Percentiles rank a stretch among this genome's conserved stretches.
These are phyloP conservation scores for Saccharomycopsis babjevae DNA, from an alignment of 805 yeast species.

Conservation along the genomic window DNA sequence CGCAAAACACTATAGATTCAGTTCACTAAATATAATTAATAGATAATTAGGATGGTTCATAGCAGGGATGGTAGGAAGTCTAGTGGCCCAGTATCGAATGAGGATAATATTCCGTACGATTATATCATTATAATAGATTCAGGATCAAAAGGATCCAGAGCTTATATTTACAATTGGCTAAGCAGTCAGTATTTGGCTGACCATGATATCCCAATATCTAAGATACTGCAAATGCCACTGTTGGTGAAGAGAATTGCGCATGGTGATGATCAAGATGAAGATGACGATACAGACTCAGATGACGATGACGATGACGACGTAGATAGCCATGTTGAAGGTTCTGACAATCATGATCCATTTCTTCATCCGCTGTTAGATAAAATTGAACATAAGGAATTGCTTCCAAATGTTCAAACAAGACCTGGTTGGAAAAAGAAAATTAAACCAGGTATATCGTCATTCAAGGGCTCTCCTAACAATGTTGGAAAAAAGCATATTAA, in stretches of 20 bases:
- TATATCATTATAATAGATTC: conserved; percentile 55
- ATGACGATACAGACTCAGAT: conserved; percentile 15
- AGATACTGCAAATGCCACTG: conserved; percentile 4
- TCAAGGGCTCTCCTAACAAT: conserved; percentile 36
- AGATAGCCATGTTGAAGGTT: conserved; percentile 17
- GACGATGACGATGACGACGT: conserved; percentile 18
- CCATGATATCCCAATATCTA: conserved; percentile 12
- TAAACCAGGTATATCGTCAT: conserved; percentile 49
- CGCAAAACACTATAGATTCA: too few species aligned
- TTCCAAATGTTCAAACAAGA: conserved; percentile 28
- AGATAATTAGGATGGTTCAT: background rate
- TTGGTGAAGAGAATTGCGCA: conserved; percentile 12
- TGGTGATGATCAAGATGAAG: conserved; percentile 7
- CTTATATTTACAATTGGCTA: conserved; percentile 41
- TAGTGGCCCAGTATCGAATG: conserved; percentile 30
- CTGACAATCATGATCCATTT: conserved; percentile 11
- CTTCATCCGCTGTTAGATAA: conserved; percentile 7
- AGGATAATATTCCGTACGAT: conserved; percentile 42
- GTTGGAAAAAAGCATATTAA: conserved; percentile 44
- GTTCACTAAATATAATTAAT: too few species aligned
- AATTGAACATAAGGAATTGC: conserved; percentile 12
- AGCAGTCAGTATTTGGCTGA: conserved; percentile 11
- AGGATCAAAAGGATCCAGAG: conserved; percentile 58
- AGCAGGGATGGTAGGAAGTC: background rate
- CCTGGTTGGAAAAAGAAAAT: conserved; percentile 42